A percentile compares a stretch with the other conserved stretches of the same genome.
Conservation (phyloP, 306 rosid species). For the Ormosia semicastrata region DNA sequence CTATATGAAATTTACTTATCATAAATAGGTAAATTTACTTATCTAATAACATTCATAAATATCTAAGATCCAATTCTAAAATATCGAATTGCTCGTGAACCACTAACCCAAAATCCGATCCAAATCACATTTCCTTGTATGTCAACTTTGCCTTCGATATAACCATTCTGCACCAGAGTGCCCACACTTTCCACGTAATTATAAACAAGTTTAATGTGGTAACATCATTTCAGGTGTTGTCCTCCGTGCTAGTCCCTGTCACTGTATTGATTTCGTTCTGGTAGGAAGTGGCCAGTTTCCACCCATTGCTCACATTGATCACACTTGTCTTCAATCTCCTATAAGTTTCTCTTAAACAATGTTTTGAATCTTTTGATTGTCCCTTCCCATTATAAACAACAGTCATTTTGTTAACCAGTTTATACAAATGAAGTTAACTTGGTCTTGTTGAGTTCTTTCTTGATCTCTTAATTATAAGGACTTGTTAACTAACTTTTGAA, state of each 20-base stretch:
- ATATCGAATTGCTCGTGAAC: no score
- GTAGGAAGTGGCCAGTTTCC: neutral
- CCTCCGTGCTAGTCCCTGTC: conserved; percentile 7
- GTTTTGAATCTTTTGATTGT: neutral
- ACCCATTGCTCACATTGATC: neutral
- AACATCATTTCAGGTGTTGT: neutral
- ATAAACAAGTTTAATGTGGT: neutral
- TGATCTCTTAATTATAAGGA: neutral
- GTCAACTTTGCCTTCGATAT: neutral
- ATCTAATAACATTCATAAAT: no score
- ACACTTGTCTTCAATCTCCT: neutral
- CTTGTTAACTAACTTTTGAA: neutral
- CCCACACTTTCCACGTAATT: neutral
- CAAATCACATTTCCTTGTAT: neutral
- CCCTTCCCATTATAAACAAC: neutral
- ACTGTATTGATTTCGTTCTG: conserved; percentile 5
- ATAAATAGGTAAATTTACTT: no score
- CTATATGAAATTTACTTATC: no score
- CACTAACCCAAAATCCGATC: no score
- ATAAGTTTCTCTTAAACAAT: neutral
- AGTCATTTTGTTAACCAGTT: neutral
- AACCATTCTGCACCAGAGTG: neutral
- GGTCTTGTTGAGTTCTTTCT: neutral
- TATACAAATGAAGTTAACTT: neutral
- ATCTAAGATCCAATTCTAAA: no score